Conservation (phyloP, 139 green algal species). For the Chlorella sorokiniana region DNA sequence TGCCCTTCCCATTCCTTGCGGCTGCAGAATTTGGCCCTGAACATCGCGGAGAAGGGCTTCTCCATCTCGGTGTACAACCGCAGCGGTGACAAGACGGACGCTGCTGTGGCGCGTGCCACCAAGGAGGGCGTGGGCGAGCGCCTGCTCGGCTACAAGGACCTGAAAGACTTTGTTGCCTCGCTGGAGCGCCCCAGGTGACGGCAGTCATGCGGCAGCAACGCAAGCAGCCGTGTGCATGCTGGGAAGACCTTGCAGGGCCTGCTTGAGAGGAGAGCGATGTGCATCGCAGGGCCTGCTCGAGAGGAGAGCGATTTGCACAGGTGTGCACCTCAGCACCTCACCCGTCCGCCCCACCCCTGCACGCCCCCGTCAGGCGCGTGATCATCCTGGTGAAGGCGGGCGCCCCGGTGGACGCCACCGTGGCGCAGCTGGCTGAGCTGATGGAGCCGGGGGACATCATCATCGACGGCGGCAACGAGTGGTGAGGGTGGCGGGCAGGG, state of each 20-base stretch:
- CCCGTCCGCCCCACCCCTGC: neutral
- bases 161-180: slow-evolving; percentile 93
- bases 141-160: slow-evolving; percentile 88
- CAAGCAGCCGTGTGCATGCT: neutral
- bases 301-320: too few relatives aligned
- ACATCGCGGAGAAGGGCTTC: slow-evolving; percentile 99
- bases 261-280: too few relatives aligned
- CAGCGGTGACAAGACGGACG: slow-evolving; percentile 93
- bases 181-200: slow-evolving; percentile 88
- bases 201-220: neutral
- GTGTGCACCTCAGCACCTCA: neutral
- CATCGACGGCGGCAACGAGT: slow-evolving; percentile 98
- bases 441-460: slow-evolving; percentile 97
- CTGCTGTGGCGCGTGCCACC: slow-evolving; percentile 83
- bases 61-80: slow-evolving; percentile 97
- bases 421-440: slow-evolving; percentile 82
- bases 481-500: too few relatives aligned
- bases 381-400: slow-evolving; percentile 99
- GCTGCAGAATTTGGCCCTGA: slow-evolving; percentile 97
- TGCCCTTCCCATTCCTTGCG: neutral
- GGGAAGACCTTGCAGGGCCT: too few relatives aligned
- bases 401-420: slow-evolving; percentile 93
- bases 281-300: neutral
- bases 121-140: slow-evolving; percentile 80
- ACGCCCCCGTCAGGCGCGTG: slow-evolving; percentile 68